Evolutionary conservation across 1,284 basidiomycete genomes (phyloP).

Genomic region (Sparassis latifolia): DNA sequence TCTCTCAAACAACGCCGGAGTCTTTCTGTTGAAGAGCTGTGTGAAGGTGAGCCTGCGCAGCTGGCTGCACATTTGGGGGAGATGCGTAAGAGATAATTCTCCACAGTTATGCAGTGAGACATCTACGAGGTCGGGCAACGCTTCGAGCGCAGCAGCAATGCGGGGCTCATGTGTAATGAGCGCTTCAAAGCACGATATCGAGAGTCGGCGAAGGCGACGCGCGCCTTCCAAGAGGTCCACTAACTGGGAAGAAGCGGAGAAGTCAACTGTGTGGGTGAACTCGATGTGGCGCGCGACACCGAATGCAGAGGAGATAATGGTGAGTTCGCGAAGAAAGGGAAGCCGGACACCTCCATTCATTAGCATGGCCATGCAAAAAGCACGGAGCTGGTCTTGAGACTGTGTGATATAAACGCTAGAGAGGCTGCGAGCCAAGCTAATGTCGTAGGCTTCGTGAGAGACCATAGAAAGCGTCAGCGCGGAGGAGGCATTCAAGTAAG

Average conservation of each 20-base stretch:
- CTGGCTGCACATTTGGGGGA: slow-evolving; percentile 1
- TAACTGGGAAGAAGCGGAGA: slow-evolving; percentile 4
- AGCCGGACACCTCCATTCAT: slow-evolving; percentile 1
- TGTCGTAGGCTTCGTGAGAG: slow-evolving; percentile 6
- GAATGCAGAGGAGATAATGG: slow-evolving; percentile 3
- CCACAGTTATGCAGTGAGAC: slow-evolving; percentile 5
- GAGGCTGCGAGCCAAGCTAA: slow-evolving; percentile 7
- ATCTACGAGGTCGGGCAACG: slow-evolving; percentile 5
- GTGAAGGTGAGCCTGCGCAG: slow-evolving; percentile 4
- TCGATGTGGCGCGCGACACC: slow-evolving; percentile 7
- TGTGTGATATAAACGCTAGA: slow-evolving; percentile 4
- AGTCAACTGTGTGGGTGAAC: slow-evolving; percentile 6
- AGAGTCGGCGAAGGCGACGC: slow-evolving; percentile 1
- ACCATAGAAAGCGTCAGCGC: slow-evolving; percentile 8
- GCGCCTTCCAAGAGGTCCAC: slow-evolving; percentile 2
- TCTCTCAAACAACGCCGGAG: slow-evolving; percentile 7
- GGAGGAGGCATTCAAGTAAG: slow-evolving; percentile 4
- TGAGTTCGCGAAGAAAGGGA: slow-evolving; percentile 4
- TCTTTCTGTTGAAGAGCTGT: slow-evolving; percentile 4
- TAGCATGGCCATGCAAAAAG: slow-evolving; percentile 6
- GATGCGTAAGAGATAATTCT: slow-evolving; percentile 1
- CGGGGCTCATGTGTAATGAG: slow-evolving; percentile 6
- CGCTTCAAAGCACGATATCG: slow-evolving; percentile 7
- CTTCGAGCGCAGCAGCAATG: slow-evolving; percentile 2
- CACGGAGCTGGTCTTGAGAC: slow-evolving; percentile 5